Evolutionary conservation across 345 rosid genomes (phyloP).

Genomic region (Heritiera fomes): DNA sequence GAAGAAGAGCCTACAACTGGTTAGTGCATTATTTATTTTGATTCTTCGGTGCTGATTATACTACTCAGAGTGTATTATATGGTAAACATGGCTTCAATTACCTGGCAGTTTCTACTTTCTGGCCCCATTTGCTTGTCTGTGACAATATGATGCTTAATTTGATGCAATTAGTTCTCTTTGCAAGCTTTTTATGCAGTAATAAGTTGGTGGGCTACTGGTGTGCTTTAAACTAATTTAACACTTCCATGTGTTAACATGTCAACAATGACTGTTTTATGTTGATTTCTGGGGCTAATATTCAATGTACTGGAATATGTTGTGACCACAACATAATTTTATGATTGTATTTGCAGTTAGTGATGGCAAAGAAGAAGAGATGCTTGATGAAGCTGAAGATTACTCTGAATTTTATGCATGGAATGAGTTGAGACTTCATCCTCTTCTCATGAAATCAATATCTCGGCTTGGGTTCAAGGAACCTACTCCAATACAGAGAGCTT

Average conservation of each 20-base stretch:
- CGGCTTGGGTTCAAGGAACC: constrained; percentile 89
- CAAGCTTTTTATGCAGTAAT: not conserved
- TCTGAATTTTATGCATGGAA: constrained; percentile 71
- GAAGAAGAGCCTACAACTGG: constrained; percentile 41
- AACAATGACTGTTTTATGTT: not conserved
- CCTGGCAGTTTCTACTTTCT: not conserved
- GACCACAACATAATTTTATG: not conserved
- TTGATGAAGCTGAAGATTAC: constrained; percentile 48
- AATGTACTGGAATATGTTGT: not conserved
- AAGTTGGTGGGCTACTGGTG: not conserved
- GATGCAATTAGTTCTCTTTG: not conserved
- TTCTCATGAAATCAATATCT: constrained; percentile 69
- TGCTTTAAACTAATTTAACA: not conserved
- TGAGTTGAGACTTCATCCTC: constrained; percentile 81
- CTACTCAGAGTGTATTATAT: not conserved
- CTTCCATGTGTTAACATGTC: not conserved
- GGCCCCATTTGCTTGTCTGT: not conserved
- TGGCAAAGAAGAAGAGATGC: constrained; percentile 45
- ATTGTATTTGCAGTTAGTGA: constrained; percentile 32
- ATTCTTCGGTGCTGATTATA: not conserved
- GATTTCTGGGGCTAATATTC: not conserved
- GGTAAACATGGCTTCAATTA: not conserved
- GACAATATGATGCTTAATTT: not conserved
- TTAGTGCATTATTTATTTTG: constrained; percentile 35
- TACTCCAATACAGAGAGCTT: constrained; percentile 85